phyloP scores from a whole-genome alignment of 345 rosid species.

The Ailanthus altissimus region DNA sequence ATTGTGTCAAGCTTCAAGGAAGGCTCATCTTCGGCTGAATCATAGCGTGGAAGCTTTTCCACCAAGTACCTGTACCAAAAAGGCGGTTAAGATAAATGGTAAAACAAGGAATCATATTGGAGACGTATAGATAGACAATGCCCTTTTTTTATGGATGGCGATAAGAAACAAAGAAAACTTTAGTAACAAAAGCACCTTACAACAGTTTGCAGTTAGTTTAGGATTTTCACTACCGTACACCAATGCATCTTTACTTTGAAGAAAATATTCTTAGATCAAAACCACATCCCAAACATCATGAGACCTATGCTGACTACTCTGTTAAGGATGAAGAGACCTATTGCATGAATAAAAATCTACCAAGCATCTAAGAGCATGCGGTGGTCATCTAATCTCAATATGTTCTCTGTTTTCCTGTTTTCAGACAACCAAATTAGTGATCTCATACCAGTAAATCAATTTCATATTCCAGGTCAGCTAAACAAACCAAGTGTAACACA shows the following conservation, averaged over 20 bases:
- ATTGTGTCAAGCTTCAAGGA: constrained; percentile 45
- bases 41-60: constrained; percentile 85
- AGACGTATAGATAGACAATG: neutral
- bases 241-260: no score
- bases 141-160: no score
- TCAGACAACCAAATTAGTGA: neutral
- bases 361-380: neutral
- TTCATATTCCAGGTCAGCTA: neutral
- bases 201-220: neutral
- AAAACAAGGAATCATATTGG: constrained; percentile 3
- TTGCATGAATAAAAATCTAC: neutral
- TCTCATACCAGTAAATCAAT: neutral
- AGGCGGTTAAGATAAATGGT: constrained; percentile 15
- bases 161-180: no score
- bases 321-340: neutral
- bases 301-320: neutral
- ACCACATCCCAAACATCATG: no score
- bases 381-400: neutral
- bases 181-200: neutral
- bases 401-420: neutral
- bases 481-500: neutral
- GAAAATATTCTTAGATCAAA: no score
- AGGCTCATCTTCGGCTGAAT: constrained; percentile 97
- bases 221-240: no score
- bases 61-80: constrained; percentile 71